phyloP scores from a whole-genome alignment of 306 rosid genomes.

The Cucumis hystrix region DNA sequence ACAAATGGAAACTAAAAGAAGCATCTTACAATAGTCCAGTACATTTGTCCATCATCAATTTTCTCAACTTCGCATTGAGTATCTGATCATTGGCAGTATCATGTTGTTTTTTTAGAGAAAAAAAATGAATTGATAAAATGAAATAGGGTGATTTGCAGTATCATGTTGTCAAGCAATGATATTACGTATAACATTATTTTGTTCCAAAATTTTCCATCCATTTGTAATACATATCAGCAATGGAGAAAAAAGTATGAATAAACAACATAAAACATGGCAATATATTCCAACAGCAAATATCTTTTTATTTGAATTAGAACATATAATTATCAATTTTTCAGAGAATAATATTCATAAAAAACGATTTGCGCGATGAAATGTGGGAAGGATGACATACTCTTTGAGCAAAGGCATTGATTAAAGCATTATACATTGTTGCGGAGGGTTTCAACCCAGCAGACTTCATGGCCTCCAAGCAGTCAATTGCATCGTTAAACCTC shows the following conservation, averaged over 20 bases:
- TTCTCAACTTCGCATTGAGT: background rate
- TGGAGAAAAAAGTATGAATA: background rate
- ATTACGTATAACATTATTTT: background rate
- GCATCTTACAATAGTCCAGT: background rate
- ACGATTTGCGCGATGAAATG: background rate
- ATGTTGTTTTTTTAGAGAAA: too few relatives aligned
- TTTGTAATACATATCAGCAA: background rate
- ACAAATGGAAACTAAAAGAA: background rate
- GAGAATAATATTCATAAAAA: background rate
- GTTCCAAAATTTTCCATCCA: background rate
- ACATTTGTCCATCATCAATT: background rate
- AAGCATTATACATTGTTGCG: slow-evolving; percentile 78
- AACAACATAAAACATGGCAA: background rate
- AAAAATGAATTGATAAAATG: too few relatives aligned
- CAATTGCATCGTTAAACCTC: slow-evolving; percentile 66
- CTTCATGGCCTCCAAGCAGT: slow-evolving; percentile 73
- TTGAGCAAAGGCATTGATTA: slow-evolving; percentile 88
- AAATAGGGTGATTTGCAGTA: too few relatives aligned
- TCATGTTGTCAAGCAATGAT: background rate
- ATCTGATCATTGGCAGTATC: background rate
- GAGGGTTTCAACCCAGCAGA: slow-evolving; percentile 73
- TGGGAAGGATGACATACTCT: slow-evolving; percentile 32
- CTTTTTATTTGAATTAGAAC: background rate
- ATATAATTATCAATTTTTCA: background rate
- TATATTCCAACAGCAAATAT: background rate